These are phyloP conservation scores for Starmerella sp. DNA, from an alignment of 805 yeast species.

Conservation along the genomic window DNA sequence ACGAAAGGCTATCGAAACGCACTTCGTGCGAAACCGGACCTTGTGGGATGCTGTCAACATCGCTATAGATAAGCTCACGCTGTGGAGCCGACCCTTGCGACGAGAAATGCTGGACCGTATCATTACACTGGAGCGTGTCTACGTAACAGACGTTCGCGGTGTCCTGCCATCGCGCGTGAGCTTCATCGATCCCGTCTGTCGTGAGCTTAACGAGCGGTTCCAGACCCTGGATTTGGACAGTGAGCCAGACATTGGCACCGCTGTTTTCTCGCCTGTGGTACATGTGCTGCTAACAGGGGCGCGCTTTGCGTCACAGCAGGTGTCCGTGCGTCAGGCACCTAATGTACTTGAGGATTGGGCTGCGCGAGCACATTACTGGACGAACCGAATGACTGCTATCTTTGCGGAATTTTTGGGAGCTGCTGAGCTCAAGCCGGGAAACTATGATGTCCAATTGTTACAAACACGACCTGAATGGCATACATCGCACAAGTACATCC, in stretches of 20 bases:
- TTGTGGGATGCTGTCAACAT: background rate
- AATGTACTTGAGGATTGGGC: constrained; percentile 2
- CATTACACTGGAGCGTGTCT: background rate
- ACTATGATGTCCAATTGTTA: background rate
- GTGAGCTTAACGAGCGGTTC: background rate
- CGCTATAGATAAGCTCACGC: background rate
- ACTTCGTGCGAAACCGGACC: background rate
- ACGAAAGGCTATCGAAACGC: background rate
- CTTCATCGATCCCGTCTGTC: background rate
- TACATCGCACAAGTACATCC: background rate
- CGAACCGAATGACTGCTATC: background rate
- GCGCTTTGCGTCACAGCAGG: background rate
- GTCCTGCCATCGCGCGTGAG: background rate
- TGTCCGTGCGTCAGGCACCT: background rate
- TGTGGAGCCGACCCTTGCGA: background rate
- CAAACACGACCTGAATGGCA: background rate
- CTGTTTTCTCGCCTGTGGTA: background rate
- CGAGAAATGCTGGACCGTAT: background rate
- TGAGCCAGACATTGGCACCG: background rate
- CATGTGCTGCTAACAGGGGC: background rate
- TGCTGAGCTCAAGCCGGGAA: background rate
- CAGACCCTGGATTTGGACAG: background rate
- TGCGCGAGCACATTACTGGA: background rate
- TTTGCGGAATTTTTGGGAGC: background rate
- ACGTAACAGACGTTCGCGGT: background rate